Evolutionary conservation across 768 basidiomycete genomes (phyloP), one percentile per base, ranked within the genome.

Genomic region (Boletus barrowsii): DNA sequence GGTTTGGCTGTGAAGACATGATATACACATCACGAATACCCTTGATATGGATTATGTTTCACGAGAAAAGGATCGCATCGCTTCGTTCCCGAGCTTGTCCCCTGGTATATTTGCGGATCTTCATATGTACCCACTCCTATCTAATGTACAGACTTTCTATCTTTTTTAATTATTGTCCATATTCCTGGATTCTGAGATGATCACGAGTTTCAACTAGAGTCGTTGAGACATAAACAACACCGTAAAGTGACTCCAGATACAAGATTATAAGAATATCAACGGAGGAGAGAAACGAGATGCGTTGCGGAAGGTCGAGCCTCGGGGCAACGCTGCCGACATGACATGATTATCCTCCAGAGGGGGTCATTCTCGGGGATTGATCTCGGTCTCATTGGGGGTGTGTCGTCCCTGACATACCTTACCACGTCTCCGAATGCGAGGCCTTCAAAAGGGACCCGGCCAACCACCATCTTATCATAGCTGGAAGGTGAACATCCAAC

Each of bases 111-210:
- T 30, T 49, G 20, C 32, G 43, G 50, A 53, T 65, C 56, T 45
- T 26, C 47, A 30, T 42, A 26, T 54, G 43, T 52, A 44, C 54
- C 36, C 49, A 47, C 53, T 55, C 10, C 24, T 56, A 62, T 63
- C 44, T 63, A 63, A 33, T 40, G 42, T 65, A 55, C 39, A 52
- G 52, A 69, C 57, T 29, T n/a, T 36, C 49, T 22, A 37, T 22
- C 24, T 44, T 52, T 8, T 48, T 26, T 60, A 70, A 66, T 70
- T 36, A 18, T n/a, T 59, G 45, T 54, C 51, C 24, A 44, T 53
- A 55, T 18, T 37, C 42, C 44, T 22, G 41, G 9, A 35, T 10
- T 40, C 13, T 22, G 30, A 6, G n/a, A 26, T 37, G 11, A 26
- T 36, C 9, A 39, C 11, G 32, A 14, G 11, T 35, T 8, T 30